A percentile compares a stretch with the other conserved stretches of the same genome.
Conservation (phyloP, 305 asterid species). For the Salvia sclarea region DNA sequence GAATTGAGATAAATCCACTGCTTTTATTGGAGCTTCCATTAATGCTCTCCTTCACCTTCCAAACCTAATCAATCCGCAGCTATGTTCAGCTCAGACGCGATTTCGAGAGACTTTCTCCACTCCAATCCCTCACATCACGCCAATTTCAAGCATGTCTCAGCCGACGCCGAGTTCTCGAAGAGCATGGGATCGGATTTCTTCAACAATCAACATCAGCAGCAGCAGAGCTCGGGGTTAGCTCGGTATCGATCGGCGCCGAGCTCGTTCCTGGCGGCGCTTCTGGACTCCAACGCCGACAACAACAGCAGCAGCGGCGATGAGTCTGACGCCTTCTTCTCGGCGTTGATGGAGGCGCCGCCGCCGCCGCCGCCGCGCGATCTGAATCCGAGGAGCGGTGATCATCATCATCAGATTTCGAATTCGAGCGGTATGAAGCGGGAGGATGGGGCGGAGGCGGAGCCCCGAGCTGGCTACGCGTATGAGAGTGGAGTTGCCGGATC, state of each 20-base stretch:
- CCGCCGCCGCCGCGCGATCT: slow-evolving; percentile 44
- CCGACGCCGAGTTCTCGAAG: slow-evolving; percentile 47
- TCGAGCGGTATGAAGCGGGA: slow-evolving; percentile 53
- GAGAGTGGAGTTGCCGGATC: slow-evolving; percentile 49
- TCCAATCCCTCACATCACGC: slow-evolving; percentile 6
- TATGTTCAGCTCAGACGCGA: slow-evolving; percentile 54
- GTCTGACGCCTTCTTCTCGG: slow-evolving; percentile 70
- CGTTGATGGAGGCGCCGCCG: slow-evolving; percentile 47
- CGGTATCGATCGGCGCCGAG: slow-evolving; percentile 85
- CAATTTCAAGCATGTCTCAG: slow-evolving; percentile 40
- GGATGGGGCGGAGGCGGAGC: slow-evolving; percentile 29
- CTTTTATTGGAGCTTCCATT: slow-evolving; percentile 15
- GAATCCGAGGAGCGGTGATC: slow-evolving; percentile 35
- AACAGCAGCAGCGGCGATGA: slow-evolving; percentile 60
- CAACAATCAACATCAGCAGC: slow-evolving; percentile 32
- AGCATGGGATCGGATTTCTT: slow-evolving; percentile 41
- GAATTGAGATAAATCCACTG: slow-evolving; percentile 2
- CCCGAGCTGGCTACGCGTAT: slow-evolving; percentile 39
- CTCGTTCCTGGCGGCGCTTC: slow-evolving; percentile 55
- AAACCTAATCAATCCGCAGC: no score
- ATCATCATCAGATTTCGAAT: no score
- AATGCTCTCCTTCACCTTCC: not conserved
- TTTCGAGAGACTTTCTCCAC: slow-evolving; percentile 33
- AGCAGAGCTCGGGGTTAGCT: slow-evolving; percentile 47
- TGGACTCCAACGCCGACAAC: slow-evolving; percentile 47